phyloP scores from a whole-genome alignment of 2,329 filamentous ascomycete species.

The Arthroderma sp. region DNA sequence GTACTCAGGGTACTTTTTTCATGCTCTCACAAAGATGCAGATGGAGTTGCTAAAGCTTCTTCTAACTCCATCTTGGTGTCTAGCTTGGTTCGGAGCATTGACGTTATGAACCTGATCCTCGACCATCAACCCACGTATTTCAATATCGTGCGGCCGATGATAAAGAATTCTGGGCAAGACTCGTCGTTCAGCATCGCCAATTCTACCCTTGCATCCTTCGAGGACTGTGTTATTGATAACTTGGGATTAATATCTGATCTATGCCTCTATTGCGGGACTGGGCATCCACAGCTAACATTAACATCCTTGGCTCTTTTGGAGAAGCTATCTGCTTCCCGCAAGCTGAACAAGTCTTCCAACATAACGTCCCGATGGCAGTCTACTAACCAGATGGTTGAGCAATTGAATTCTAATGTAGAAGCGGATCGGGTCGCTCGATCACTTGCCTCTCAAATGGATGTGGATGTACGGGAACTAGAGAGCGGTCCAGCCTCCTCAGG shows the following conservation, averaged over 20 bases:
- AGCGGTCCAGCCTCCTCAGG: slow-evolving; percentile 56
- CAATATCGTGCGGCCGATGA: slow-evolving; percentile 68
- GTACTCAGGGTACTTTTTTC: slow-evolving; percentile 69
- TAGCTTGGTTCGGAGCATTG: slow-evolving; percentile 65
- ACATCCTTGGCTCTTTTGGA: slow-evolving; percentile 71
- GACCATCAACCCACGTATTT: slow-evolving; percentile 85
- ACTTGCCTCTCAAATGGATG: slow-evolving; percentile 55
- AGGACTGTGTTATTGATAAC: slow-evolving; percentile 78
- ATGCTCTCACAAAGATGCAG: slow-evolving; percentile 62
- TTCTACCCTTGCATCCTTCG: slow-evolving; percentile 72
- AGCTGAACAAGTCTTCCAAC: slow-evolving; percentile 59
- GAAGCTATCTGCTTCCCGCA: slow-evolving; percentile 72
- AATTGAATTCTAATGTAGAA: slow-evolving; percentile 71
- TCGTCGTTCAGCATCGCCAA: slow-evolving; percentile 55
- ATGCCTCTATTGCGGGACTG: slow-evolving; percentile 74
- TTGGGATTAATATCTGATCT: slow-evolving; percentile 68
- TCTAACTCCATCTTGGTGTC: slow-evolving; percentile 72
- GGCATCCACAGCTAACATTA: slow-evolving; percentile 67
- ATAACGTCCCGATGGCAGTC: slow-evolving; percentile 51
- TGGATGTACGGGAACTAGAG: slow-evolving; percentile 58
- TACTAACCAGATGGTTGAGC: slow-evolving; percentile 74
- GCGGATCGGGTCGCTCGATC: slow-evolving; percentile 66
- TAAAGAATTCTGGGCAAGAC: slow-evolving; percentile 54
- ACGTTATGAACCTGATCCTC: slow-evolving; percentile 71
- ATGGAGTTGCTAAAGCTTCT: slow-evolving; percentile 58